These are phyloP conservation scores for Aspergillus conjunctus DNA, from an alignment of 495 filamentous ascomycete species.

Conservation along the genomic window DNA sequence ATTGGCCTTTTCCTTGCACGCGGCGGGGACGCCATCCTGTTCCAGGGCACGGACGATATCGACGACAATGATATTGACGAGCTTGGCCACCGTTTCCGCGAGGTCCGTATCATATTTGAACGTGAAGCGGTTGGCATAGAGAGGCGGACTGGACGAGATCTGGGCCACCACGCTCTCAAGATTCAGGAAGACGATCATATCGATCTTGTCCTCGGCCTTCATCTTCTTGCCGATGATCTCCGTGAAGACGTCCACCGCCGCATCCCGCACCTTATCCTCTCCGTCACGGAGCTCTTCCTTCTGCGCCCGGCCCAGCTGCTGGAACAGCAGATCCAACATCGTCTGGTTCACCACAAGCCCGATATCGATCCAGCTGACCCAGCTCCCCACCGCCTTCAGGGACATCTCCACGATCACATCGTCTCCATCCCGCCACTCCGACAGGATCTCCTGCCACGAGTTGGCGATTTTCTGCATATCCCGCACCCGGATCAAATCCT, in stretches of 20 bases:
- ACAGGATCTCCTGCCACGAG: constrained; percentile 90
- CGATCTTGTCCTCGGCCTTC: constrained; percentile 86
- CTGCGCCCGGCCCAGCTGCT: constrained; percentile 66
- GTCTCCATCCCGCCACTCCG: constrained; percentile 73
- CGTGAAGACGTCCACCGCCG: constrained; percentile 88
- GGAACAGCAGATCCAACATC: constrained; percentile 80
- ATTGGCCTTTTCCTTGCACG: constrained; percentile 63
- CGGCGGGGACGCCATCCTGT: constrained; percentile 55
- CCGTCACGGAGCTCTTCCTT: constrained; percentile 50
- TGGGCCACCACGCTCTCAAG: constrained; percentile 78
- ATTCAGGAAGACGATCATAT: constrained; percentile 89
- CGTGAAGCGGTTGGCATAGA: constrained; percentile 75
- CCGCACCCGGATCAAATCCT: constrained; percentile 80
- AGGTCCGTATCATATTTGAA: constrained; percentile 90
- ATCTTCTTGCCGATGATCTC: constrained; percentile 98
- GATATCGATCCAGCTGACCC: constrained; percentile 99
- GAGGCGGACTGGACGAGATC: constrained; percentile 75
- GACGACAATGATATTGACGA: constrained; percentile 85
- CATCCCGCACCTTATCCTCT: constrained; percentile 77
- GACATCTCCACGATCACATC: constrained; percentile 79
- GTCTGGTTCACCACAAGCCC: constrained; percentile 85
- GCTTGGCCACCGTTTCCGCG: constrained; percentile 88
- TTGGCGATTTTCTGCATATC: constrained; percentile 83
- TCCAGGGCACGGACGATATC: constrained; percentile 84
- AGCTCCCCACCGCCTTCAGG: constrained; percentile 84